Percentiles rank a stretch among this genome's conserved stretches.
These are phyloP conservation scores for Phytopythium montanum DNA, from an alignment of 352 stramenopile species.

Conservation along the genomic window DNA sequence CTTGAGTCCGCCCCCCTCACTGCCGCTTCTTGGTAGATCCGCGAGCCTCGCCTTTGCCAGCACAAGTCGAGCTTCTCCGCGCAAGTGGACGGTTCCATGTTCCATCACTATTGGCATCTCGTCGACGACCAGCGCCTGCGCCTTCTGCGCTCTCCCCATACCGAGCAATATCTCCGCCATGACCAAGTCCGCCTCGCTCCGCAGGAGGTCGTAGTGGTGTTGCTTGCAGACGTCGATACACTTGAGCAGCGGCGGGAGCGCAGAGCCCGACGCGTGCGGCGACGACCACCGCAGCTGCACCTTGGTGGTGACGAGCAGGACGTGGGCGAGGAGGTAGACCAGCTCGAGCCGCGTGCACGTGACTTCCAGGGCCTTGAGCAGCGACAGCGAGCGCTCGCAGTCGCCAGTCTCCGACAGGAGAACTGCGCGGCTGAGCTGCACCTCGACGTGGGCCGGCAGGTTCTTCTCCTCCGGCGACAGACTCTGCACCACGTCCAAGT, in stretches of 20 bases:
- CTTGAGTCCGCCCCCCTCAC: background rate
- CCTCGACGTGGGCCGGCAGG: slow-evolving; percentile 41
- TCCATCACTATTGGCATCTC: slow-evolving; percentile 72
- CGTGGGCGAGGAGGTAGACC: slow-evolving; percentile 44
- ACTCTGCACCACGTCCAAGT: slow-evolving; percentile 36
- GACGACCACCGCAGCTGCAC: slow-evolving; percentile 28
- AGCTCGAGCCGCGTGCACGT: slow-evolving; percentile 40
- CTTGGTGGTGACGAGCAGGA: slow-evolving; percentile 40
- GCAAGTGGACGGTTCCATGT: slow-evolving; percentile 48
- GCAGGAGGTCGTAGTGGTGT: slow-evolving; percentile 55
- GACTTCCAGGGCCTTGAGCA: slow-evolving; percentile 35
- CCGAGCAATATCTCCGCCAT: slow-evolving; percentile 60
- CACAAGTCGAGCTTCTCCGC: slow-evolving; percentile 50
- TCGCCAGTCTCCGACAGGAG: slow-evolving; percentile 31
- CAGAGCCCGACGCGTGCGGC: slow-evolving; percentile 47
- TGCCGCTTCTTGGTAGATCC: slow-evolving; percentile 6
- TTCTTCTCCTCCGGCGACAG: slow-evolving; percentile 49
- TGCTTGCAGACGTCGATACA: slow-evolving; percentile 40
- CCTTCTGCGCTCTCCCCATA: slow-evolving; percentile 49
- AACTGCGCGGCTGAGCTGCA: slow-evolving; percentile 24
- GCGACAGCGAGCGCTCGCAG: slow-evolving; percentile 29
- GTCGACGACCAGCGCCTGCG: slow-evolving; percentile 40
- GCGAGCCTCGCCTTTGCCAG: slow-evolving; percentile 51
- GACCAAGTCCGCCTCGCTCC: slow-evolving; percentile 52
- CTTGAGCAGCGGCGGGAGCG: slow-evolving; percentile 36